A percentile compares a stretch with the other conserved stretches of the same genome.
These are phyloP conservation scores for Acacia concinna DNA, from an alignment of 331 rosid species.

Conservation along the genomic window DNA sequence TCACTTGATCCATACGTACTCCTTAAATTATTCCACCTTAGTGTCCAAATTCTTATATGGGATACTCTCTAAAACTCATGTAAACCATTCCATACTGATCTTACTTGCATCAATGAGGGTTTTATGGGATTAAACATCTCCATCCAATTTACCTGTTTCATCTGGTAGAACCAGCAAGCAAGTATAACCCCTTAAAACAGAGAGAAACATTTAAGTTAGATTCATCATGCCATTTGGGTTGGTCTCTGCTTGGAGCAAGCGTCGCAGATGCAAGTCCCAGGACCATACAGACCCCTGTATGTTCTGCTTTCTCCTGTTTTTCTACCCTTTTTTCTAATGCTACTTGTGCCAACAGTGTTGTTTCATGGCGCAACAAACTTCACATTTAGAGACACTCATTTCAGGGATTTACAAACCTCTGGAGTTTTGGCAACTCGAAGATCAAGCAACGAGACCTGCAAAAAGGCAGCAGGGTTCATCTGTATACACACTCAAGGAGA, in stretches of 20 bases:
- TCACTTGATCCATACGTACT: slow-evolving; percentile 52
- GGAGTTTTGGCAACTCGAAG: slow-evolving; percentile 81
- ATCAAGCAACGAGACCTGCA: slow-evolving; percentile 48
- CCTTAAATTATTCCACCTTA: slow-evolving; percentile 35
- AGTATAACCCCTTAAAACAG: background rate
- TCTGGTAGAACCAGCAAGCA: slow-evolving; percentile 25
- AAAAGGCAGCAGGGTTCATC: slow-evolving; percentile 71
- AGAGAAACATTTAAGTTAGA: slow-evolving; percentile 22
- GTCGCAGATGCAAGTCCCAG: slow-evolving; percentile 72
- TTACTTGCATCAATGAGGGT: slow-evolving; percentile 18
- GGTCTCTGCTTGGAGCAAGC: slow-evolving; percentile 90
- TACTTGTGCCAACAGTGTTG: background rate
- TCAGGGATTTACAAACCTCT: slow-evolving; percentile 76
- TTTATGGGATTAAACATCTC: slow-evolving; percentile 29
- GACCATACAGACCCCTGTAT: slow-evolving; percentile 81
- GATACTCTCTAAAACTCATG: slow-evolving; percentile 21
- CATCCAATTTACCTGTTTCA: slow-evolving; percentile 35
- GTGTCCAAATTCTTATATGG: slow-evolving; percentile 21
- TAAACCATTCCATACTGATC: slow-evolving; percentile 21
- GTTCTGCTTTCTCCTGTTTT: slow-evolving; percentile 1
- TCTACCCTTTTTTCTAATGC: background rate
- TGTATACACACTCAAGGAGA: slow-evolving; percentile 80
- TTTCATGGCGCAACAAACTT: background rate
- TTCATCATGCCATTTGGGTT: slow-evolving; percentile 73
- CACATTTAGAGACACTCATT: slow-evolving; percentile 11